phyloP scores from a whole-genome alignment of 768 basidiomycete species.

The Lentinula guzmanii region DNA sequence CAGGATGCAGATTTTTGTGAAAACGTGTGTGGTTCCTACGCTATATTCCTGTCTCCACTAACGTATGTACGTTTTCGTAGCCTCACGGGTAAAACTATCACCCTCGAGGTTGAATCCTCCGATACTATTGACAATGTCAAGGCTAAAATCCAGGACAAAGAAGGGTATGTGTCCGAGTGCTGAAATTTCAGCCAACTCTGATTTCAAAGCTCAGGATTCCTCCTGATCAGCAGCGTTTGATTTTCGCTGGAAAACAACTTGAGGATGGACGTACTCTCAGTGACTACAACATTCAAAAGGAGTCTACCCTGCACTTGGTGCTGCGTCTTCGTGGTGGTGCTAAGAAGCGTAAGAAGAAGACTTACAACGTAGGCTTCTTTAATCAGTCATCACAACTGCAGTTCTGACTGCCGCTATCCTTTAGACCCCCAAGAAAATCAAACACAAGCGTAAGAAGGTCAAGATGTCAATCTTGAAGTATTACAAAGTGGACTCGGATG shows the following conservation, averaged over 20 bases:
- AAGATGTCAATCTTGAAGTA: slow-evolving; percentile 99
- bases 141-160: slow-evolving; percentile 96
- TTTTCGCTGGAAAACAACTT: slow-evolving; percentile 99
- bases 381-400: background rate
- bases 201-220: slow-evolving; percentile 52
- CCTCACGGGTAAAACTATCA: slow-evolving; percentile 99
- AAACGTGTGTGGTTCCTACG: slow-evolving; percentile 57
- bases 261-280: slow-evolving; percentile 96
- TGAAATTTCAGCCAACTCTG: background rate
- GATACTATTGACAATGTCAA: slow-evolving; percentile 99
- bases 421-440: slow-evolving; percentile 98
- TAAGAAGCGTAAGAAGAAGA: slow-evolving; percentile 99
- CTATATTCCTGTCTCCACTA: slow-evolving; percentile 7
- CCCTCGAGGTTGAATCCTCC: slow-evolving; percentile 95
- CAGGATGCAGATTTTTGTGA: slow-evolving; percentile 97
- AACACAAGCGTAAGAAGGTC: slow-evolving; percentile 99
- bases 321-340: slow-evolving; percentile 98
- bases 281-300: slow-evolving; percentile 99
- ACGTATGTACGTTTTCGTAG: slow-evolving; percentile 30
- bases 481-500: slow-evolving; percentile 99
- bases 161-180: slow-evolving; percentile 54
- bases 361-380: slow-evolving; percentile 75
- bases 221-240: slow-evolving; percentile 94
- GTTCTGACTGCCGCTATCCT: slow-evolving; percentile 8
- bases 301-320: slow-evolving; percentile 96